Evolutionary conservation across 371 early-diverging fungal genomes (phyloP).

Genomic region (Syncephalastrum contaminatum): DNA sequence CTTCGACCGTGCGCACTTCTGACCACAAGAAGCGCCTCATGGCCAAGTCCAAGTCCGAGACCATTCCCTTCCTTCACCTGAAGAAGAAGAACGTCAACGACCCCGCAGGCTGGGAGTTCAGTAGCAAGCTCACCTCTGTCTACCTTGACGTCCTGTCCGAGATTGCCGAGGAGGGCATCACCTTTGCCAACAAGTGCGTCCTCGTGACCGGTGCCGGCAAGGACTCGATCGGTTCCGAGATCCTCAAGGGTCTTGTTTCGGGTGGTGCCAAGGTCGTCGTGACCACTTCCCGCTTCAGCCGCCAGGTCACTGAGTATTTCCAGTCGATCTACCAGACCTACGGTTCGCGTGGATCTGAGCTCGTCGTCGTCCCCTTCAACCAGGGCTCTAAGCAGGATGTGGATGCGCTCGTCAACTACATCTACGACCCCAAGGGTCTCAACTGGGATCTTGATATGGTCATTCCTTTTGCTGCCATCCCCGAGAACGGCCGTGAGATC

Average conservation of each 20-base stretch:
- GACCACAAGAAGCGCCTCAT: slow-evolving; percentile 47
- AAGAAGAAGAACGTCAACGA: slow-evolving; percentile 63
- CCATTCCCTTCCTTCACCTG: slow-evolving; percentile 80
- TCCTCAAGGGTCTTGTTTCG: slow-evolving; percentile 83
- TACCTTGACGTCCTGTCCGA: slow-evolving; percentile 77
- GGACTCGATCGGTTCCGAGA: slow-evolving; percentile 89
- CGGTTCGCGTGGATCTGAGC: slow-evolving; percentile 86
- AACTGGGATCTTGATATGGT: slow-evolving; percentile 93
- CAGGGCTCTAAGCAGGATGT: slow-evolving; percentile 89
- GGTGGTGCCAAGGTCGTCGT: slow-evolving; percentile 93
- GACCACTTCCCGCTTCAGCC: slow-evolving; percentile 92
- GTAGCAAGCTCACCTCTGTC: slow-evolving; percentile 62
- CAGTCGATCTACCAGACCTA: slow-evolving; percentile 81
- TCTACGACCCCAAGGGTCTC: slow-evolving; percentile 86
- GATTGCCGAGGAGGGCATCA: slow-evolving; percentile 75
- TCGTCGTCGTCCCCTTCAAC: slow-evolving; percentile 96
- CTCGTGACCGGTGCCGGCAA: slow-evolving; percentile 92
- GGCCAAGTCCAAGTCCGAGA: slow-evolving; percentile 60
- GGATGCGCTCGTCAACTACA: slow-evolving; percentile 77
- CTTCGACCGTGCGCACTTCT: slow-evolving; percentile 42
- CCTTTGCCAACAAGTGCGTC: slow-evolving; percentile 80
- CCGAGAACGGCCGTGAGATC: slow-evolving; percentile 89
- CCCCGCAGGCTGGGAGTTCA: slow-evolving; percentile 74
- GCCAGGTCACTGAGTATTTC: slow-evolving; percentile 83
- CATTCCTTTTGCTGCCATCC: slow-evolving; percentile 94